Conservation (phyloP, 1,139 yeast species). For the Scheffersomyces lignicola region DNA sequence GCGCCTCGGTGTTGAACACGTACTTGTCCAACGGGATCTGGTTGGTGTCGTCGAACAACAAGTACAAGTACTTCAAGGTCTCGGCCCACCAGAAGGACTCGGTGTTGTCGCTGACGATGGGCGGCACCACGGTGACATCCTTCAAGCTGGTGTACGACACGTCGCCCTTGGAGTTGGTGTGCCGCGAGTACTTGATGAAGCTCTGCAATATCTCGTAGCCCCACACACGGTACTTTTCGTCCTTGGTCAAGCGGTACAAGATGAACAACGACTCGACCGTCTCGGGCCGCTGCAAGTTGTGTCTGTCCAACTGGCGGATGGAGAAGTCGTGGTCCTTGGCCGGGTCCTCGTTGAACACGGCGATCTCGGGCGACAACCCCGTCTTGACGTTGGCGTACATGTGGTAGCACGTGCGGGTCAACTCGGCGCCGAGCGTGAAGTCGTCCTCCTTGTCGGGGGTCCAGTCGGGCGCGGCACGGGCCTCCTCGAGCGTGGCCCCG, state of each 20-base stretch:
- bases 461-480: conserved; percentile 36
- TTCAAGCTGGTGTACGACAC: conserved; percentile 64
- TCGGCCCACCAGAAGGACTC: conserved; percentile 96
- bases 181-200: conserved; percentile 59
- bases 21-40: conserved; percentile 61
- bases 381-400: conserved; percentile 71
- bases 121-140: conserved; percentile 65
- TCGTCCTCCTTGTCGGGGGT: conserved; percentile 45
- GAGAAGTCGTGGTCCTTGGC: conserved; percentile 50
- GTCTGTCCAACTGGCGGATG: conserved; percentile 72
- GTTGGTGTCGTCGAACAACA: conserved; percentile 69
- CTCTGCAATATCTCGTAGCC: conserved; percentile 84
- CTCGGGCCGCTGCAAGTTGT: conserved; percentile 90
- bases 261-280: conserved; percentile 88
- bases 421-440: conserved; percentile 68
- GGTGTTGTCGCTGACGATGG: conserved; percentile 64
- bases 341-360: conserved; percentile 59
- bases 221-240: conserved; percentile 82
- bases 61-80: conserved; percentile 83
- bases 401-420: conserved; percentile 79
- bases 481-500: conserved; percentile 57
- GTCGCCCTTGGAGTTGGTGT: conserved; percentile 52
- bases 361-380: conserved; percentile 89
- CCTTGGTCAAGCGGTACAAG: conserved; percentile 78
- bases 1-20: conserved; percentile 92